Evolutionary conservation across 1,284 basidiomycete genomes (phyloP), one percentile per base, ranked within the genome.

Genomic region (Spongiforma sp.): DNA sequence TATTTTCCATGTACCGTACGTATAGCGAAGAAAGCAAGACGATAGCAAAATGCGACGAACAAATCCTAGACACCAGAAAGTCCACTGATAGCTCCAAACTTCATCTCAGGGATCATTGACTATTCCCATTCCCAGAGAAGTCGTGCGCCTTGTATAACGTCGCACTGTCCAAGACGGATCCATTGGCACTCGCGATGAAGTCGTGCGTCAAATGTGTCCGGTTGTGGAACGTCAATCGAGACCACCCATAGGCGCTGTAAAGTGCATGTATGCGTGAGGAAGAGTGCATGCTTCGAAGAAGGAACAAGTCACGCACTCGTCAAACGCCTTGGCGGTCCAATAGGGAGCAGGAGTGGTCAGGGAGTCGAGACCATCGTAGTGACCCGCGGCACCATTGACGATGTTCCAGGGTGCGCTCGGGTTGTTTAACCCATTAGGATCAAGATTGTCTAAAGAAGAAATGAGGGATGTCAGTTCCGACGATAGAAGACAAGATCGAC

Each of bases 291-390:
- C n/a, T n/a, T n/a, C n/a, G n/a, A n/a, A n/a, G n/a, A n/a, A n/a
- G n/a, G n/a, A n/a, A n/a, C n/a, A n/a, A n/a, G n/a, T n/a, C n/a
- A n/a, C n/a, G n/a, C n/a, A n/a, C n/a, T n/a, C n/a, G n/a, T n/a
- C n/a, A n/a, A n/a, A n/a, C n/a, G n/a, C n/a, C n/a, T n/a, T n/a
- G n/a, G n/a, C n/a, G n/a, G n/a, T n/a, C n/a, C n/a, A n/a, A n/a
- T n/a, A n/a, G n/a, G n/a, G n/a, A n/a, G n/a, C n/a, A n/a, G n/a
- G n/a, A n/a, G n/a, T n/a, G n/a, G n/a, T n/a, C n/a, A n/a, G n/a
- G n/a, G n/a, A n/a, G 55, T 76, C 73, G 28, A 75, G 74, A 9
- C 74, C 74, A 32, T 74, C 73, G 11, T 74, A 74, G 43, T 76
- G 73, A 28, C 74, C 74, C 15, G 65, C 74, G 1, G 68, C 73